Evolutionary conservation across 768 basidiomycete genomes (phyloP).

Genomic region (Pseudohyphozyma bogoriensis): DNA sequence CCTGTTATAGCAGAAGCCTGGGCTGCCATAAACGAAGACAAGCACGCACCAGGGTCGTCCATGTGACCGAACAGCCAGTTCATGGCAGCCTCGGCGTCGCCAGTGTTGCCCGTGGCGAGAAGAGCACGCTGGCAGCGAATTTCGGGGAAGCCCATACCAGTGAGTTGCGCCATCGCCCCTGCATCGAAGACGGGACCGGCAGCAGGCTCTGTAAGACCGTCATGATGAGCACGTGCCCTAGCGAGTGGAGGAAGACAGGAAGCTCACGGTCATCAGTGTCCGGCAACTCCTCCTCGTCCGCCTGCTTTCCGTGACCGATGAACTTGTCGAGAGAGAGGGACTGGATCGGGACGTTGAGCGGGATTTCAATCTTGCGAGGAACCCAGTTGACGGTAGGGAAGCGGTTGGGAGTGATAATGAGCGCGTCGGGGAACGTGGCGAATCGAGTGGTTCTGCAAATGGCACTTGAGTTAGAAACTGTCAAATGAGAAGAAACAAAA

Average conservation of each 20-base stretch:
- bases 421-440: constrained; percentile 74
- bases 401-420: constrained; percentile 83
- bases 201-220: constrained; percentile 31
- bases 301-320: constrained; percentile 60
- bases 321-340: constrained; percentile 58
- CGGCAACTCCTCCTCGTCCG: constrained; percentile 59
- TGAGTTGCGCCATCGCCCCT: constrained; percentile 61
- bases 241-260: not conserved
- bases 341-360: constrained; percentile 56
- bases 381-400: constrained; percentile 97
- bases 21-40: constrained; percentile 11
- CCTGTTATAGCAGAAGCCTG: not conserved
- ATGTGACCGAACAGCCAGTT: constrained; percentile 91
- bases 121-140: constrained; percentile 82
- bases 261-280: constrained; percentile 43
- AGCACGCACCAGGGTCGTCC: constrained; percentile 76
- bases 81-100: constrained; percentile 72
- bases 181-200: constrained; percentile 59
- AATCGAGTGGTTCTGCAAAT: constrained; percentile 58
- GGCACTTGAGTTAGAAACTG: not conserved
- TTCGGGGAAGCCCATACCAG: constrained; percentile 82
- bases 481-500: constrained; percentile 5
- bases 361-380: constrained; percentile 87
- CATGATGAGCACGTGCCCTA: not conserved
- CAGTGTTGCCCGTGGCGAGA: constrained; percentile 67